Conservation (phyloP, 805 yeast species). For the Candida succiphila region DNA sequence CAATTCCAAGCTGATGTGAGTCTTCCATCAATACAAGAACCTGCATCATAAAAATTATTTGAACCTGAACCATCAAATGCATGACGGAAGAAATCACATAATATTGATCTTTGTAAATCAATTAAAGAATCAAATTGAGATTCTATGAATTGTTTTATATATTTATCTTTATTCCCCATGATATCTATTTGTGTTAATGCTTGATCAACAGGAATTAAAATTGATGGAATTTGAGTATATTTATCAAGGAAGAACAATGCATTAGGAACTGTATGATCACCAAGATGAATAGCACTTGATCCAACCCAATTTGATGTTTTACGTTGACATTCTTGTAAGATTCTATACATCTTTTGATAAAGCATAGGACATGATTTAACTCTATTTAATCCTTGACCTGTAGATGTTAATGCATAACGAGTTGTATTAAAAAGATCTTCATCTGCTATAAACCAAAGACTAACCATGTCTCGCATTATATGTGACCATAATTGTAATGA, state of each 20-base stretch:
- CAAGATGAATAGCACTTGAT: conserved; percentile 69
- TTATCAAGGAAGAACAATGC: conserved; percentile 73
- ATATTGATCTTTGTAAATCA: conserved; percentile 37
- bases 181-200: conserved; percentile 46
- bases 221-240: conserved; percentile 71
- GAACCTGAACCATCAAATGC: conserved; percentile 79
- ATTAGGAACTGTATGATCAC: conserved; percentile 79
- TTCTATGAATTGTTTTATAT: conserved; percentile 39
- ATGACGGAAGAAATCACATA: conserved; percentile 43
- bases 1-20: conserved; percentile 79
- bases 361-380: conserved; percentile 65
- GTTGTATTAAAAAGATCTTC: conserved; percentile 50
- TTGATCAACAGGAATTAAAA: conserved; percentile 61
- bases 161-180: conserved; percentile 35
- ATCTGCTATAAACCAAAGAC: conserved; percentile 70
- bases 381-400: conserved; percentile 78
- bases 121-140: conserved; percentile 47
- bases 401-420: conserved; percentile 52
- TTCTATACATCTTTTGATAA: conserved; percentile 59
- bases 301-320: conserved; percentile 67
- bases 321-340: conserved; percentile 56
- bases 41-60: conserved; percentile 75
- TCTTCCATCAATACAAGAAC: conserved; percentile 78
- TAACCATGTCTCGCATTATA: conserved; percentile 70
- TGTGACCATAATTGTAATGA: conserved; percentile 68